Base-by-base conservation (phyloP, 352 stramenopile species). In the Pilasporangium apinafurcum region DNA sequence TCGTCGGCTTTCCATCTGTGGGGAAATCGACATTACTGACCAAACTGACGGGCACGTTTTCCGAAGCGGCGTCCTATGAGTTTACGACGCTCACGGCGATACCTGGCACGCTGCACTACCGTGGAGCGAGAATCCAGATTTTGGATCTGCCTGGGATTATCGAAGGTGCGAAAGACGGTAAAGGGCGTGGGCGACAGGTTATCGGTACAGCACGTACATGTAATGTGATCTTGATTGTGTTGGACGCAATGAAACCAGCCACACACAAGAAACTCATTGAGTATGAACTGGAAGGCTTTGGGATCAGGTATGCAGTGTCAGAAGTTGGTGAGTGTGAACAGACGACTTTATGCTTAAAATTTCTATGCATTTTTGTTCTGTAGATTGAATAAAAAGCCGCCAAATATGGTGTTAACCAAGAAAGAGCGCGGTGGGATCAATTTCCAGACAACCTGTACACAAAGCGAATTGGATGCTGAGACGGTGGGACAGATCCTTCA, bases 81-180 rank as follows among this genome's bases (percentile, higher is more conserved):
- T 99, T 99, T 71, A 99, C 97, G 43, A 99, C 97, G 36, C 79
- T 99, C 25, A 99, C 96, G 21, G 96, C 93, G 48, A 99, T 99
- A 59, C 96, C 93, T 0, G 97, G 97, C 22, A 98, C 93, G 38
- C 87, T 99, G 58, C 87, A 98, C 64, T 99, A 98, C 77, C 92
- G 78, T 25, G 79, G 78, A 37, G 79, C 79, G 8, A 76, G 78
- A 35, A 92, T 92, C 56, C 82, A 94, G 62, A 87, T 96, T 37
- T 59, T 96, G 28, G 86, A 96, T 52, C 53, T 96, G 53, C 92
- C 92, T 4, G 94, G 95, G 53, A 99, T 99, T 47, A 99, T 99
- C 56, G 96, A 99, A 59, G 96, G 96, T 32, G 96, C 97, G 12
- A 98, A 98, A 51, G 92, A 98, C 70, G 95, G 95, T 55, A 98